Base-by-base conservation (phyloP, 1,139 yeast species). In the Debaryomycetaceae sp. region DNA sequence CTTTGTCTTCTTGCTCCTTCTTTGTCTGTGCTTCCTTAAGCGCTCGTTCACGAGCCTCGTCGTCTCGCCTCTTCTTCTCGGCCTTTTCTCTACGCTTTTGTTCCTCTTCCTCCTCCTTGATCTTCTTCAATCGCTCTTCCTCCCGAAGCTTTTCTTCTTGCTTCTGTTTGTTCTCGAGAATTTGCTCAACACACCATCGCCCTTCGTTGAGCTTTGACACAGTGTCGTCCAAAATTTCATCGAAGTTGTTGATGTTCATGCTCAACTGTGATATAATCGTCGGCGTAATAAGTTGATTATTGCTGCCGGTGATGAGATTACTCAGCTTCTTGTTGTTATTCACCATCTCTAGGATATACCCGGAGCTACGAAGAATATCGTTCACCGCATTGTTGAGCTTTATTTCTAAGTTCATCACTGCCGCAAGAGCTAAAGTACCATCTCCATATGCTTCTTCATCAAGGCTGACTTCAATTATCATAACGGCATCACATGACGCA, bases 111-210 rank as follows among this genome's bases (percentile, higher is more conserved):
- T 58, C 57, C 42, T 58, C 43, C 44, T 50, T 50, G 45, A 56
- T 56, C 46, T 54, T 66, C 41, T 66, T 56, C 45, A 70, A 76
- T 46, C 60, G 49, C 49, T 73, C 78, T 50, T 72, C 76, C 48
- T 69, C 66, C 34, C 67, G 45, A 52, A 68, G 69, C 57, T 68
- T 49, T 50, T 71, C 76, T 48, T 72, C 76, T 49, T 72, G 76
- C 41, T 63, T 65, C 50, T 71, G 76, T 52, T 67, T 68, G 51
- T 64, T 71, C 50, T 72, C 76, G 34, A 74, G 57, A 49, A 74
- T 73, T 48, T 70, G 72, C 45, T 68, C 77, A 6, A 74, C 60
- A 48, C 78, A 73, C 79, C 79, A 74, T 40, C 62, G 59, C 6
- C 76, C 72, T 46, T 74, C 78, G 50, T 73, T 72, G 51, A 73